A percentile compares a stretch with the other conserved stretches of the same genome.
Evolutionary conservation across 2,329 filamentous ascomycete genomes (phyloP).

Genomic region (Sporothrix euskadiensis): DNA sequence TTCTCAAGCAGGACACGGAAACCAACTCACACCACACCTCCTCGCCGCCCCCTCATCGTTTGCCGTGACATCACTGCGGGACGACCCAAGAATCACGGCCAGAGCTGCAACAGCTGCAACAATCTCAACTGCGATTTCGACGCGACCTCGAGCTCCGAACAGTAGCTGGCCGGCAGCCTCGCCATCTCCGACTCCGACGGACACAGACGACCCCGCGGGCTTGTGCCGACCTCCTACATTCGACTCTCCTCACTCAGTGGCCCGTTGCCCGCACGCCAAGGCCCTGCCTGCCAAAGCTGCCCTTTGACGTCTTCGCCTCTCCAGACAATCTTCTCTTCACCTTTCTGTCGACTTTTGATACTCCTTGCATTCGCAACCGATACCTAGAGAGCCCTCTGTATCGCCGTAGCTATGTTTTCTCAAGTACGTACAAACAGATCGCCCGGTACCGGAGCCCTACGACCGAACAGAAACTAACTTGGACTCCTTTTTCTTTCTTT

Average conservation of each 20-base stretch:
- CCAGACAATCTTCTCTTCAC: neutral
- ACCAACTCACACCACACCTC: slow-evolving; percentile 5
- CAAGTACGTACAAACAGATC: slow-evolving; percentile 4
- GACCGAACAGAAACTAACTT: neutral
- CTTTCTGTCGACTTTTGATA: neutral
- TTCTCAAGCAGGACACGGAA: neutral
- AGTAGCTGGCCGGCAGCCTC: neutral
- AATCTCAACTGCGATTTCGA: neutral
- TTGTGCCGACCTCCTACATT: neutral
- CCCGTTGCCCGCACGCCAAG: slow-evolving; percentile 6
- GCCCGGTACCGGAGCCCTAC: neutral
- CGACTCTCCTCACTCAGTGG: neutral
- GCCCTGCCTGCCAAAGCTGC: neutral
- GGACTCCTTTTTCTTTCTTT: neutral
- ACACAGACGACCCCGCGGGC: neutral
- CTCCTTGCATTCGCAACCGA: neutral
- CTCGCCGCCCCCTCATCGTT: neutral
- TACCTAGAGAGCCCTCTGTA: neutral
- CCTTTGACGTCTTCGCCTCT: neutral
- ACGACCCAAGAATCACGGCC: neutral
- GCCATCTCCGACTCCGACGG: neutral
- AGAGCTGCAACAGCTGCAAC: neutral
- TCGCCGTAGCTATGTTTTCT: slow-evolving; percentile 18
- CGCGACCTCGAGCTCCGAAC: neutral
- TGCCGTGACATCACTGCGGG: slow-evolving; percentile 18